Evolutionary conservation across 345 rosid species (phyloP).

Genomic region (Lagerstroemia speciosa): DNA sequence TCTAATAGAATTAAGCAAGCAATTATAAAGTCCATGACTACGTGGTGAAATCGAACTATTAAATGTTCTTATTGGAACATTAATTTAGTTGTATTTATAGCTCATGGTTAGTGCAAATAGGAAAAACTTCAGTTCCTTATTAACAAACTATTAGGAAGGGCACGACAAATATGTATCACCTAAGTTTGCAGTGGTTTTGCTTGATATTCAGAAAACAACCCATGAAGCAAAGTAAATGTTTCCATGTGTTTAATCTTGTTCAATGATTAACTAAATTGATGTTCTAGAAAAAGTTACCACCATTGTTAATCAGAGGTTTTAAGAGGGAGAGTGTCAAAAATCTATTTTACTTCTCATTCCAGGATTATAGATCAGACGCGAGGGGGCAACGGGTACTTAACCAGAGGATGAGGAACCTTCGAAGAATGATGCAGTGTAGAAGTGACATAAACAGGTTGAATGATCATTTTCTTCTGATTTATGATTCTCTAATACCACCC

Average conservation of each 20-base stretch:
- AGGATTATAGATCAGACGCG: slow-evolving; percentile 75
- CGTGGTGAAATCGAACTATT: background rate
- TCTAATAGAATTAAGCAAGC: background rate
- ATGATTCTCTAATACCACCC: slow-evolving; percentile 63
- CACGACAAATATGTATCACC: background rate
- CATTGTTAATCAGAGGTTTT: background rate
- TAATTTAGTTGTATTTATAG: background rate
- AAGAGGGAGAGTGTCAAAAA: background rate
- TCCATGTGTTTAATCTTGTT: background rate
- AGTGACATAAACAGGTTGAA: slow-evolving; percentile 52
- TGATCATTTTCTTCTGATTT: slow-evolving; percentile 52
- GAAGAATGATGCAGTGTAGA: slow-evolving; percentile 44
- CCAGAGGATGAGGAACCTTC: slow-evolving; percentile 60
- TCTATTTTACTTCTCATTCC: slow-evolving; percentile 17
- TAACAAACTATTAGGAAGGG: background rate
- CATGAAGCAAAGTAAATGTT: background rate
- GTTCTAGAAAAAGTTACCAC: background rate
- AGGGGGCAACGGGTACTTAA: slow-evolving; percentile 59
- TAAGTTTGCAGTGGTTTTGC: background rate
- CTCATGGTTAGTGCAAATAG: background rate
- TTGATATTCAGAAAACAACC: background rate
- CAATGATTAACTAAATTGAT: background rate
- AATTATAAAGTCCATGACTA: background rate
- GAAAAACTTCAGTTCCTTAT: background rate
- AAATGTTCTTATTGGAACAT: background rate